These are phyloP conservation scores for Candida ovalis DNA, from an alignment of 805 yeast genomes.

Conservation along the genomic window DNA sequence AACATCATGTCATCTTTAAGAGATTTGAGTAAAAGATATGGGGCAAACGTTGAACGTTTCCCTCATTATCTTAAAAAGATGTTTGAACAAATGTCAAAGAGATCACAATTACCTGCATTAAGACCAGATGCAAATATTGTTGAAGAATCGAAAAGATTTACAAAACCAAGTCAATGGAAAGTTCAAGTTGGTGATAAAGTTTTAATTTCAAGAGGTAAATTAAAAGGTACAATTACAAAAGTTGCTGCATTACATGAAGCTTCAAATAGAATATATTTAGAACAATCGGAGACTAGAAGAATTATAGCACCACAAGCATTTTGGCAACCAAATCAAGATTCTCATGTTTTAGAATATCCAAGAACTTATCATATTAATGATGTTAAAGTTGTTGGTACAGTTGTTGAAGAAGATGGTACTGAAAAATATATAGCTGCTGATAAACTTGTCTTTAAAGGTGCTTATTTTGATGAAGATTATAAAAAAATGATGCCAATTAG, in stretches of 20 bases:
- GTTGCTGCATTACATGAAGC: conserved; percentile 56
- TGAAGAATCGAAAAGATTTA: conserved; percentile 31
- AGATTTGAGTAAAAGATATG: conserved; percentile 29
- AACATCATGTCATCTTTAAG: conserved; percentile 16
- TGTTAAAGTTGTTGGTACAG: conserved; percentile 74
- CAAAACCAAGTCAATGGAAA: conserved; percentile 51
- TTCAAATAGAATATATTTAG: conserved; percentile 61
- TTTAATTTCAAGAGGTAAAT: conserved; percentile 63
- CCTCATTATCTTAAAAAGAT: conserved; percentile 26
- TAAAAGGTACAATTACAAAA: conserved; percentile 70
- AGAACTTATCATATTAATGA: conserved; percentile 53
- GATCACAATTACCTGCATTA: conserved; percentile 31
- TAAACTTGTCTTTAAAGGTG: conserved; percentile 61
- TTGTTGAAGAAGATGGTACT: conserved; percentile 61
- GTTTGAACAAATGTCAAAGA: conserved; percentile 27
- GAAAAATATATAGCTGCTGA: conserved; percentile 75
- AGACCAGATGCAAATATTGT: conserved; percentile 26
- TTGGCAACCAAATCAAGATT: conserved; percentile 69
- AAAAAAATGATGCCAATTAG: conserved; percentile 74
- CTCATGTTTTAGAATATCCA: conserved; percentile 72
- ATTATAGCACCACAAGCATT: conserved; percentile 66
- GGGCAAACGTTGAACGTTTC: conserved; percentile 28
- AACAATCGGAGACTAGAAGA: conserved; percentile 61
- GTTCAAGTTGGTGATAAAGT: conserved; percentile 76
- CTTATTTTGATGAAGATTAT: conserved; percentile 70